These are phyloP conservation scores for Raddia guianensis DNA, from an alignment of 176 grass and related monocot genomes.

Conservation along the genomic window DNA sequence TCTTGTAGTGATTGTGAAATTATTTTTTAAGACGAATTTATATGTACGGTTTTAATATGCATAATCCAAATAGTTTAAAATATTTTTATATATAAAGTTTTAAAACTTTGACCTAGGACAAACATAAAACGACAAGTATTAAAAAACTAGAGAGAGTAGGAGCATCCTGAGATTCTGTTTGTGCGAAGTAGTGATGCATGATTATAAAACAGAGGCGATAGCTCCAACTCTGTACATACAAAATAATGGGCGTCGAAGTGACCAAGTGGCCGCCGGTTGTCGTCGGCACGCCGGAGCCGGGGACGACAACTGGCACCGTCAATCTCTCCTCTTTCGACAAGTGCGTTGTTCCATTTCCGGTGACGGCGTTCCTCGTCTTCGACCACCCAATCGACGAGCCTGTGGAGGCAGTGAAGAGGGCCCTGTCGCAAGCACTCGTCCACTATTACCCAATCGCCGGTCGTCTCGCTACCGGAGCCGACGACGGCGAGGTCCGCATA, in stretches of 20 bases:
- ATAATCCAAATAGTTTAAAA: too few species aligned
- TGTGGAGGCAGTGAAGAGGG: neutral
- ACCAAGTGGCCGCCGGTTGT: neutral
- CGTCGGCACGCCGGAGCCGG: neutral
- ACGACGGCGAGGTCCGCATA: neutral
- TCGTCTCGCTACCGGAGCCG: neutral
- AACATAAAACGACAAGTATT: too few species aligned
- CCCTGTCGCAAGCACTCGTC: neutral
- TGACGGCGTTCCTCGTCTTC: neutral
- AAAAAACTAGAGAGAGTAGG: too few species aligned
- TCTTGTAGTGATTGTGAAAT: too few species aligned
- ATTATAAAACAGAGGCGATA: too few species aligned
- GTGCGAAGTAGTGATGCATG: too few species aligned
- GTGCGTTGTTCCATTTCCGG: neutral
- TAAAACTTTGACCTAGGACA: too few species aligned
- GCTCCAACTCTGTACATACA: too few species aligned
- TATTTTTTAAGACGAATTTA: too few species aligned
- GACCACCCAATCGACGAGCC: neutral
- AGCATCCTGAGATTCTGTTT: too few species aligned
- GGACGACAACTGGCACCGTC: neutral
- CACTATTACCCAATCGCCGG: conserved; percentile 13
- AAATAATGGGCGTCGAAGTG: neutral
- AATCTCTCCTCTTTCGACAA: conserved; percentile 6
- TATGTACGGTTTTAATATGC: too few species aligned
- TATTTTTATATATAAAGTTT: too few species aligned